These are phyloP conservation scores for Exophiala dermatitidis DNA, from an alignment of 2,329 filamentous ascomycete species.

Conservation along the genomic window DNA sequence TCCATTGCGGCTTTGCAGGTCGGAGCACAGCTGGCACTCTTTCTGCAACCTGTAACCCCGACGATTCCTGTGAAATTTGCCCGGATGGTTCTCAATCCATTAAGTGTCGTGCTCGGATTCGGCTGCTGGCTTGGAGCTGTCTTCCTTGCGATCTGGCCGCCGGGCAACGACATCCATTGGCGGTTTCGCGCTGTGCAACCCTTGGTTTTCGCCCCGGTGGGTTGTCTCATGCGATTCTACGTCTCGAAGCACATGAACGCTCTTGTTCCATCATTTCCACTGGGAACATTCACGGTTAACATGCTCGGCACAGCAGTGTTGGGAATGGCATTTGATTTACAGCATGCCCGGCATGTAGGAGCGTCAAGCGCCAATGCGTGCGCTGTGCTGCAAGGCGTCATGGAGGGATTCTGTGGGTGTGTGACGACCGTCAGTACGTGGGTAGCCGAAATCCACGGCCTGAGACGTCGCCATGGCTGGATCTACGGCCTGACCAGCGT, in stretches of 20 bases:
- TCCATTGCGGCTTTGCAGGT: constrained; percentile 60
- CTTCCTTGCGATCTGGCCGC: constrained; percentile 60
- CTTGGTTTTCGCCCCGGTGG: constrained; percentile 68
- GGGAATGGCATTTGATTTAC: constrained; percentile 68
- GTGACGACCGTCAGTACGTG: constrained; percentile 59
- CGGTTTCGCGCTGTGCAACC: constrained; percentile 64
- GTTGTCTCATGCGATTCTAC: constrained; percentile 67
- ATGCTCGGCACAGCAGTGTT: constrained; percentile 64
- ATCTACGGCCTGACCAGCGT: constrained; percentile 47
- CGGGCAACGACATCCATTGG: constrained; percentile 53
- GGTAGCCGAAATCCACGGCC: constrained; percentile 50
- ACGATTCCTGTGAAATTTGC: constrained; percentile 50
- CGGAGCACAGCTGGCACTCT: constrained; percentile 65
- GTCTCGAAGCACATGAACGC: constrained; percentile 60
- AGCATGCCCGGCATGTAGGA: constrained; percentile 49
- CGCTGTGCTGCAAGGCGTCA: constrained; percentile 56
- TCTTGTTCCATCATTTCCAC: constrained; percentile 57
- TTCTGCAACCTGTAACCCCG: constrained; percentile 51
- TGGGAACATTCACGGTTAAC: constrained; percentile 77
- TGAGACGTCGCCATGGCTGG: constrained; percentile 54
- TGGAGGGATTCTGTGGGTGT: constrained; percentile 59
- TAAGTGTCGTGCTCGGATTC: constrained; percentile 55
- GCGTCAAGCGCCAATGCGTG: constrained; percentile 45
- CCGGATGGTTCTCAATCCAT: constrained; percentile 54
- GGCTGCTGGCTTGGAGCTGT: constrained; percentile 68